Evolutionary conservation across 179 eudicot species (phyloP).

Genomic region (Sideroxylon spinosum): DNA sequence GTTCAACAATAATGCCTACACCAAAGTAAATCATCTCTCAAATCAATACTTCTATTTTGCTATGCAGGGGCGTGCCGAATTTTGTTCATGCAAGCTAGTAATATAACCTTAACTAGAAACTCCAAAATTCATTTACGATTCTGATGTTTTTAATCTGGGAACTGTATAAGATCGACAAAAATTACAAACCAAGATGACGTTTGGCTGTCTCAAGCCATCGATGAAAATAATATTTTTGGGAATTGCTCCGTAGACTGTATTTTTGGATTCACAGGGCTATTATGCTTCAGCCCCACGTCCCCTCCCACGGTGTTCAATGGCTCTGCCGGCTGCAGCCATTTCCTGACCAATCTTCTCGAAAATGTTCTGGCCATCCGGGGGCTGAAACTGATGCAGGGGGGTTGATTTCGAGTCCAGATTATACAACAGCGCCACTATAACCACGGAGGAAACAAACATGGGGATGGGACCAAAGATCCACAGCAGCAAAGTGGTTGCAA

Average conservation of each 20-base stretch:
- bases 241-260: no score
- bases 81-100: not conserved
- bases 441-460: constrained; percentile 41
- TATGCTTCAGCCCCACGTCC: not conserved
- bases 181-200: not conserved
- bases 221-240: not conserved
- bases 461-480: constrained; percentile 75
- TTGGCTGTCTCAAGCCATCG: not conserved
- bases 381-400: constrained; percentile 18
- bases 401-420: constrained; percentile 39
- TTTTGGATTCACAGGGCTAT: no score
- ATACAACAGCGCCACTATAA: constrained; percentile 33
- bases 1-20: no score
- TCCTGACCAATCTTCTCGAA: constrained; percentile 5
- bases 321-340: not conserved
- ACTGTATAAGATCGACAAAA: not conserved
- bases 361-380: not conserved
- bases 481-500: constrained; percentile 46
- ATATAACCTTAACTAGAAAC: not conserved
- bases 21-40: no score
- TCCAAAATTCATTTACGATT: not conserved
- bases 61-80: no score
- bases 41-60: no score
- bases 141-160: not conserved
- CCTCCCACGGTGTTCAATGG: constrained; percentile 14